These are phyloP conservation scores for Ceratobasidium sp. DNA, from an alignment of 1,284 basidiomycete genomes.

Conservation along the genomic window DNA sequence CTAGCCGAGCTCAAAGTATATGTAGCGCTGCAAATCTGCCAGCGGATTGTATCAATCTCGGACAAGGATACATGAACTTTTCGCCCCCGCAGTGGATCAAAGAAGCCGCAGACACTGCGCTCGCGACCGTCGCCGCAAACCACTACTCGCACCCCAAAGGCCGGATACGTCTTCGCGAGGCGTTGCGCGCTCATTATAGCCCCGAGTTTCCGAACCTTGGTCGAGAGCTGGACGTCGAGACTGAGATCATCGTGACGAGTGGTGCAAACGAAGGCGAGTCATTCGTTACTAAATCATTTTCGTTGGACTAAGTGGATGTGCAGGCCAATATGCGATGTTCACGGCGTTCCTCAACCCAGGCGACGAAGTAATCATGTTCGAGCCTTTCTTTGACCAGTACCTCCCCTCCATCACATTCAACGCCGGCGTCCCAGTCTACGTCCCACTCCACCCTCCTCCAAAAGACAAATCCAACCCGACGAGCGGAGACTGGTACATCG, in stretches of 20 bases:
- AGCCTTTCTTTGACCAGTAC: conserved; percentile 99
- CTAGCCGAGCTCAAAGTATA: conserved; percentile 22
- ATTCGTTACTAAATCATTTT: neutral
- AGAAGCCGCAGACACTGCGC: conserved; percentile 78
- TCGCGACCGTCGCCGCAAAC: conserved; percentile 76
- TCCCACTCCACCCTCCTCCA: conserved; percentile 89
- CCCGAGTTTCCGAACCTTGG: conserved; percentile 69
- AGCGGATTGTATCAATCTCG: conserved; percentile 88
- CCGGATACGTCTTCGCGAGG: conserved; percentile 84
- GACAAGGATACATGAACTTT: conserved; percentile 96
- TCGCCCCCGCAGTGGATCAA: conserved; percentile 86
- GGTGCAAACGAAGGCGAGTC: conserved; percentile 92
- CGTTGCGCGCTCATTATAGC: conserved; percentile 83
- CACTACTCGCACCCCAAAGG: conserved; percentile 95
- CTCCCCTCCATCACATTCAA: conserved; percentile 93
- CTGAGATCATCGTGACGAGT: conserved; percentile 93
- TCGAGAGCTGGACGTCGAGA: conserved; percentile 82
- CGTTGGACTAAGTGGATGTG: neutral
- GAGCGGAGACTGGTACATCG: conserved; percentile 87
- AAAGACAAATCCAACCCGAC: conserved; percentile 62
- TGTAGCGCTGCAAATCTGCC: conserved; percentile 85
- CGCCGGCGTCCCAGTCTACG: conserved; percentile 91
- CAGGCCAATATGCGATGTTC: conserved; percentile 91
- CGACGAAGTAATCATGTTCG: conserved; percentile 98
- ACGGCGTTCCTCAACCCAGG: conserved; percentile 88